Conservation (phyloP, 1,284 basidiomycete genomes). For the Puccinia novopanici region DNA sequence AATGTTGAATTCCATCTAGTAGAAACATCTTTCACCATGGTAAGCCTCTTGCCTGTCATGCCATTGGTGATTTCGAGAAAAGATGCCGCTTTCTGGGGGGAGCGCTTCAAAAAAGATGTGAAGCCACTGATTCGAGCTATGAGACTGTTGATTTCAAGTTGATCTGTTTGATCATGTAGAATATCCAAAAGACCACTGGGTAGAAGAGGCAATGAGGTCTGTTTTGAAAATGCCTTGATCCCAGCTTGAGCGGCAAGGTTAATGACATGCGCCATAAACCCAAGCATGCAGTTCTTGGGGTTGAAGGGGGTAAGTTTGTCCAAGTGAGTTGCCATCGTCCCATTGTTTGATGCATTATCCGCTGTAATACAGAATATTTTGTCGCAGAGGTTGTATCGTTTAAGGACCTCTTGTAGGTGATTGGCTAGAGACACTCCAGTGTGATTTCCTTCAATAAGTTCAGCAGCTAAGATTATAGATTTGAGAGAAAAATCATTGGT, state of each 20-base stretch:
- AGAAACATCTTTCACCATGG: background rate
- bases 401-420: background rate
- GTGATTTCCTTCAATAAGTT: conserved; percentile 8
- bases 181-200: background rate
- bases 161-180: background rate
- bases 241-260: conserved; percentile 20
- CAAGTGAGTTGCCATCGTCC: background rate
- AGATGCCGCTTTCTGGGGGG: background rate
- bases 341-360: conserved; percentile 9
- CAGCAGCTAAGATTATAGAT: background rate
- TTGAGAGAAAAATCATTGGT: background rate
- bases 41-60: background rate
- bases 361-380: conserved; percentile 9
- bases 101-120: background rate
- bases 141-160: background rate
- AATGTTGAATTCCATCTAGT: conserved; percentile 11
- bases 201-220: too few relatives aligned
- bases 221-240: background rate
- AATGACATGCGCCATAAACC: conserved; percentile 9
- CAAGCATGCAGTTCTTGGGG: background rate
- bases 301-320: background rate
- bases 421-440: background rate
- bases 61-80: background rate
- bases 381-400: background rate
- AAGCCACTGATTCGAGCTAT: conserved; percentile 1